Conservation (phyloP, 1,139 yeast species). For the Yamadazyma dendronema region DNA sequence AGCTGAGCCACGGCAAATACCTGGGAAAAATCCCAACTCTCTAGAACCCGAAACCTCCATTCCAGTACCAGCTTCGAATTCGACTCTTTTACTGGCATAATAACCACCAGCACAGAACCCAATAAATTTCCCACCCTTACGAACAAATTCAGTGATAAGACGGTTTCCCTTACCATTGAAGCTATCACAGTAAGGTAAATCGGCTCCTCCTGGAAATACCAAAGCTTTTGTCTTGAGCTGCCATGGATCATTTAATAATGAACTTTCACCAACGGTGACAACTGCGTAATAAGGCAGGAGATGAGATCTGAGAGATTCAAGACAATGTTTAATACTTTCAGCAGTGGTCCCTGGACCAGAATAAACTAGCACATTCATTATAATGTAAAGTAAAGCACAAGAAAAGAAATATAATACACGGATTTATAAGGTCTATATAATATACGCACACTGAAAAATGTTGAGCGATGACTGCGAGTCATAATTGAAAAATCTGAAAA, state of each 20-base stretch:
- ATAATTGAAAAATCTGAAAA: neutral
- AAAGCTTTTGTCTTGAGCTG: slow-evolving; percentile 69
- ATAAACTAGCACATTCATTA: slow-evolving; percentile 79
- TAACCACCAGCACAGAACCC: slow-evolving; percentile 99
- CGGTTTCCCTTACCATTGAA: slow-evolving; percentile 70
- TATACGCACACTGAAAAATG: too few relatives aligned
- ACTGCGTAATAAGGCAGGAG: slow-evolving; percentile 93
- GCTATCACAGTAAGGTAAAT: slow-evolving; percentile 72
- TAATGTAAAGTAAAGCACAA: neutral
- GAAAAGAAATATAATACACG: too few relatives aligned
- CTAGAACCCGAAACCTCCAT: slow-evolving; percentile 85
- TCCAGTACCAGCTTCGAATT: slow-evolving; percentile 76
- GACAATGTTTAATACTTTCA: slow-evolving; percentile 80
- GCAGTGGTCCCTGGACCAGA: slow-evolving; percentile 86
- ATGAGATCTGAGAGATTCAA: slow-evolving; percentile 69
- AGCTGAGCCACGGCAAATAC: slow-evolving; percentile 78
- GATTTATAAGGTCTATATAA: too few relatives aligned
- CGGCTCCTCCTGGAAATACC: slow-evolving; percentile 97
- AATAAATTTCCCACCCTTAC: slow-evolving; percentile 74
- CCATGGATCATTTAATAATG: slow-evolving; percentile 86
- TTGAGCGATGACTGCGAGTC: slow-evolving; percentile 3
- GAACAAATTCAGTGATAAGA: slow-evolving; percentile 61
- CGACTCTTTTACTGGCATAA: slow-evolving; percentile 71
- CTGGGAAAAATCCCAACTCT: slow-evolving; percentile 80
- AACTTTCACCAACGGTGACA: slow-evolving; percentile 60